Conservation (phyloP, 2,329 filamentous ascomycete genomes). For the Aspergillus vadensis region DNA sequence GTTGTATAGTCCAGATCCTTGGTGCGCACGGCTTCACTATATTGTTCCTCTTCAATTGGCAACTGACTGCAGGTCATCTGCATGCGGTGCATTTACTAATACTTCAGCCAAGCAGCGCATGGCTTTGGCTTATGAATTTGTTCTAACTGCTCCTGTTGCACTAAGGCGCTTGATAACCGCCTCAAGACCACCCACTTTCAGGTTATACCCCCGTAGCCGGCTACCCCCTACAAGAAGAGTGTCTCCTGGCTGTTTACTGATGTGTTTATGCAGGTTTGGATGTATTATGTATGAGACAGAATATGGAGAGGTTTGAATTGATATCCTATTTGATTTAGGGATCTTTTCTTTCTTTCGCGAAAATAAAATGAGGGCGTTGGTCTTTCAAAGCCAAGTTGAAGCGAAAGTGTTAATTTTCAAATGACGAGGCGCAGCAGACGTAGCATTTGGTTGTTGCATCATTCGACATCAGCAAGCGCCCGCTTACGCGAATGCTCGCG, state of each 20-base stretch:
- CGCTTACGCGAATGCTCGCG: slow-evolving; percentile 30
- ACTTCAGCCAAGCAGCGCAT: not conserved
- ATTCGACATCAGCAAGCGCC: slow-evolving; percentile 15
- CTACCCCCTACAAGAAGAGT: not conserved
- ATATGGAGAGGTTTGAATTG: too few relatives aligned
- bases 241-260: not conserved
- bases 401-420: not conserved
- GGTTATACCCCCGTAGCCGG: too few relatives aligned
- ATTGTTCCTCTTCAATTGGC: too few relatives aligned
- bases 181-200: too few relatives aligned
- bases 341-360: too few relatives aligned
- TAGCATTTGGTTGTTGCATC: not conserved
- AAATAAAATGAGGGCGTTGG: too few relatives aligned
- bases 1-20: too few relatives aligned
- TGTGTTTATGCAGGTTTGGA: not conserved
- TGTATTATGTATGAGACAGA: slow-evolving; percentile 2
- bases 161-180: not conserved
- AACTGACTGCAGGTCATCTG: not conserved
- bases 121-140: not conserved
- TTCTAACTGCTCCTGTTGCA: not conserved
- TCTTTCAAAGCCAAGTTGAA: too few relatives aligned
- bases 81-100: not conserved
- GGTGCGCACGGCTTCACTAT: too few relatives aligned
- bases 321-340: too few relatives aligned
- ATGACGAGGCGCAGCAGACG: too few relatives aligned